phyloP scores from a whole-genome alignment of 768 basidiomycete genomes.

The Russula emetica region DNA sequence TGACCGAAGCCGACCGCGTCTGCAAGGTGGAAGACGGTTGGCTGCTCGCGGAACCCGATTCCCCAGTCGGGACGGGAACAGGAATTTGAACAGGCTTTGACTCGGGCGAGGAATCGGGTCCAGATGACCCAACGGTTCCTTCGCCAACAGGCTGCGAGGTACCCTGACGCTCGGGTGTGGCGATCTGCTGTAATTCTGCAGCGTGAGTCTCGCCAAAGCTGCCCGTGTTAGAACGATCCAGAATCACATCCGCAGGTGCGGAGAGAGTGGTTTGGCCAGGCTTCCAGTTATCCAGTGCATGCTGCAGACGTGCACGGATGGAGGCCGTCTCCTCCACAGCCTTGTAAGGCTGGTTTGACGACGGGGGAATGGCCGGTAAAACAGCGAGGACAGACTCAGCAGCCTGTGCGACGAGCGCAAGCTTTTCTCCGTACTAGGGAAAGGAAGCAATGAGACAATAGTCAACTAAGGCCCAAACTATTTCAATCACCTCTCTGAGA shows the following conservation, averaged over 20 bases:
- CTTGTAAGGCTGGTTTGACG: conserved; percentile 49
- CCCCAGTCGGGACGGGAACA: conserved; percentile 8
- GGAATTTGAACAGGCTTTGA: neutral
- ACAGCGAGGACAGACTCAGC: conserved; percentile 56
- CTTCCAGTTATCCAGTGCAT: conserved; percentile 73
- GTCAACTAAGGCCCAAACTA: neutral
- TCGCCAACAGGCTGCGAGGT: conserved; percentile 21
- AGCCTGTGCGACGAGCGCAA: conserved; percentile 69
- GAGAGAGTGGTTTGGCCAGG: conserved; percentile 53
- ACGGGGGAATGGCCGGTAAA: conserved; percentile 67
- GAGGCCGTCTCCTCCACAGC: conserved; percentile 62
- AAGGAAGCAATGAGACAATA: conserved; percentile 13
- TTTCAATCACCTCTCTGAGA: conserved; percentile 58
- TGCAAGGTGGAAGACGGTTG: conserved; percentile 14
- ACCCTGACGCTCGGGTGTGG: conserved; percentile 32
- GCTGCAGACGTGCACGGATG: conserved; percentile 69
- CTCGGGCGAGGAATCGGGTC: neutral
- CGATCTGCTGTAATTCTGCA: conserved; percentile 59
- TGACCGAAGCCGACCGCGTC: conserved; percentile 15
- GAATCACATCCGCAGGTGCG: conserved; percentile 44
- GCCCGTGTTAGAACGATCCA: conserved; percentile 66
- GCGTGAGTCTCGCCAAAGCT: conserved; percentile 86
- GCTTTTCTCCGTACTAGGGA: conserved; percentile 72
- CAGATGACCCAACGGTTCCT: conserved; percentile 31
- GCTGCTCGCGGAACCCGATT: conserved; percentile 7